Conservation (phyloP, 2,329 filamentous ascomycete species). For the Orbilia brochopaga region DNA sequence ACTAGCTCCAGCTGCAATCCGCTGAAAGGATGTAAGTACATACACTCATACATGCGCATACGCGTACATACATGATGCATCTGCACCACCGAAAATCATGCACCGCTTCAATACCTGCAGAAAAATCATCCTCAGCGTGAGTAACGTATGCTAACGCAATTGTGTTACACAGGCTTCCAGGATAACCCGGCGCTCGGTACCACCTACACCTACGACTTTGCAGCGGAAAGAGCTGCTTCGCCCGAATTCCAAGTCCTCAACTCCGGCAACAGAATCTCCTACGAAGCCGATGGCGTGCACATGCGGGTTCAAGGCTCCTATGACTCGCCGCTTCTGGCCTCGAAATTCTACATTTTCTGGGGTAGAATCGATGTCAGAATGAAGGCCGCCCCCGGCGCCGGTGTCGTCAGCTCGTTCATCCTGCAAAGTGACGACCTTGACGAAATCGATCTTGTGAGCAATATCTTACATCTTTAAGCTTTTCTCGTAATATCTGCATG, state of each 20-base stretch:
- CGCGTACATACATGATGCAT: constrained; percentile 4
- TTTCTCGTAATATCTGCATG: neutral
- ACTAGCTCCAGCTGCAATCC: constrained; percentile 67
- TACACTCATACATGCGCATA: no score
- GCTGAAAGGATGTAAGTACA: constrained; percentile 58
- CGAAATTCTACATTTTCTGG: constrained; percentile 99
- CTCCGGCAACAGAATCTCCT: constrained; percentile 60
- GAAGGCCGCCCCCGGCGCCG: constrained; percentile 83
- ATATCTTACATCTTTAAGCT: neutral
- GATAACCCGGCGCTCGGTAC: constrained; percentile 53
- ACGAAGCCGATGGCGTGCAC: constrained; percentile 36
- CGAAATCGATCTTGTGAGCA: constrained; percentile 78
- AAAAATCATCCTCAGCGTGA: constrained; percentile 2
- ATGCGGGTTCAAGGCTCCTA: constrained; percentile 30
- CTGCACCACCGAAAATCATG: constrained; percentile 19
- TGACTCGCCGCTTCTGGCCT: constrained; percentile 73
- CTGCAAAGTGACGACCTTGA: constrained; percentile 90
- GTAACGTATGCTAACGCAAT: constrained; percentile 13
- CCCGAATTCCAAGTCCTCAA: constrained; percentile 40
- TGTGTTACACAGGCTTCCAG: constrained; percentile 24
- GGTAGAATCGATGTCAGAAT: constrained; percentile 84
- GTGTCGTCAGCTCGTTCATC: constrained; percentile 91
- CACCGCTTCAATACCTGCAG: neutral
- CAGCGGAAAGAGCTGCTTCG: constrained; percentile 62
- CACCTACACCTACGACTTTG: constrained; percentile 55